Evolutionary conservation across 2,329 filamentous ascomycete species (phyloP).

Genomic region (Colletotrichum aenigma): DNA sequence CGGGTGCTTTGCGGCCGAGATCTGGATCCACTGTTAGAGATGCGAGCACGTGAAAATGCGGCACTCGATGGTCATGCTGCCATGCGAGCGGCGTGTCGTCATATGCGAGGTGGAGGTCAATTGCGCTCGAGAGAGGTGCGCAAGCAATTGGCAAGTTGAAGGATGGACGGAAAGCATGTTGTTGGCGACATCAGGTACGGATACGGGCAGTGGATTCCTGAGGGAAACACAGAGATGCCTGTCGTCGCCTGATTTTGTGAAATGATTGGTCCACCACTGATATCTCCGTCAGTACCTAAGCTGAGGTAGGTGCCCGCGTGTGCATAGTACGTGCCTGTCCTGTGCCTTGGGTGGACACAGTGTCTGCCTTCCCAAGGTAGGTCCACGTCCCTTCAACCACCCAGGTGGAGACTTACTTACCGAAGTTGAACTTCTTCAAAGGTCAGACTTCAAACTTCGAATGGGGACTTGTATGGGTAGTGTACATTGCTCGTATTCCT

Average conservation of each 20-base stretch:
- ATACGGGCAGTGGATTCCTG: neutral
- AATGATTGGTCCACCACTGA: neutral
- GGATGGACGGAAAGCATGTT: neutral
- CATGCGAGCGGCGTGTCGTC: neutral
- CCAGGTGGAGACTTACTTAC: no score
- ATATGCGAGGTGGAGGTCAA: neutral
- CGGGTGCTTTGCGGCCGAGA: neutral
- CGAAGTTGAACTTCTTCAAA: no score
- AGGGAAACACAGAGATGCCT: neutral
- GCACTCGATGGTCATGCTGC: neutral
- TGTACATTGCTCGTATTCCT: neutral
- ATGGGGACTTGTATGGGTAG: no score
- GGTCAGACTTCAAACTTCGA: no score
- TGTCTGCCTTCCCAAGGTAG: neutral
- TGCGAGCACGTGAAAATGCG: neutral
- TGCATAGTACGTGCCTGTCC: no score
- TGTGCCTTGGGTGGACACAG: no score
- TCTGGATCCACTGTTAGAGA: neutral
- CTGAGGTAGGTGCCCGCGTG: no score
- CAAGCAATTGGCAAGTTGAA: neutral
- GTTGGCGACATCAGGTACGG: no score
- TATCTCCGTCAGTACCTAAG: no score
- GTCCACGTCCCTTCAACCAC: no score
- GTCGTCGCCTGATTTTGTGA: neutral
- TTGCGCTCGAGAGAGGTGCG: neutral